Evolutionary conservation across 169 alveolate genomes (phyloP).

Genomic region (Cryptosporidium tyzzeri): DNA sequence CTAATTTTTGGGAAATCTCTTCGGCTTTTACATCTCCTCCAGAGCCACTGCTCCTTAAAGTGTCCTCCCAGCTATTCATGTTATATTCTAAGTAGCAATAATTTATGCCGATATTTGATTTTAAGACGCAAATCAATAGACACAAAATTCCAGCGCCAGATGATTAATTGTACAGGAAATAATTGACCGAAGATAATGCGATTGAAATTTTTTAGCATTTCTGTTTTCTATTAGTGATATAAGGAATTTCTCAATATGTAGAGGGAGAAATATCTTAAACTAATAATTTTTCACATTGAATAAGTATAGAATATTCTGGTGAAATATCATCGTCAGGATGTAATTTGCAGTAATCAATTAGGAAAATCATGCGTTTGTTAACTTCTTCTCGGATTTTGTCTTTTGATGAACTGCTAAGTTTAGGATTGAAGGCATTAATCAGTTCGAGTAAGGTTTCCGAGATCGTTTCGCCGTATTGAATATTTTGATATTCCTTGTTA

Average conservation of each 20-base stretch:
- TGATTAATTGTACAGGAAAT: neutral
- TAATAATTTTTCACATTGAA: slow-evolving; percentile 10
- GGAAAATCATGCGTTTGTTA: slow-evolving; percentile 5
- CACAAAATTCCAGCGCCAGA: slow-evolving; percentile 13
- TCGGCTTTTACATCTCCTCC: neutral
- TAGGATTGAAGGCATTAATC: neutral
- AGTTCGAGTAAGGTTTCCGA: slow-evolving; percentile 43
- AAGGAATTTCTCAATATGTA: neutral
- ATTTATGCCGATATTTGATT: neutral
- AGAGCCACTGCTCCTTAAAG: neutral
- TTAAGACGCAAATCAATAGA: neutral
- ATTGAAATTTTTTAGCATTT: neutral
- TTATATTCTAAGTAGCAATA: neutral
- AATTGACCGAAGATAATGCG: neutral
- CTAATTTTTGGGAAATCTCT: neutral
- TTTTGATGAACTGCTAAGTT: neutral
- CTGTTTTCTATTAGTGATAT: neutral
- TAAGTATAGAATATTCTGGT: slow-evolving; percentile 28
- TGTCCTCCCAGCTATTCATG: slow-evolving; percentile 60
- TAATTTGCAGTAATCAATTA: slow-evolving; percentile 3
- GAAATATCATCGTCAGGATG: slow-evolving; percentile 56
- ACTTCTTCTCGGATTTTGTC: slow-evolving; percentile 3
- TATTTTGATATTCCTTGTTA: neutral
- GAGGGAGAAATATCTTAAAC: neutral
- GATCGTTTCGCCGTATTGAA: slow-evolving; percentile 49